These are phyloP conservation scores for Alternaria arbusti DNA, from an alignment of 2,329 filamentous ascomycete species.

Conservation along the genomic window DNA sequence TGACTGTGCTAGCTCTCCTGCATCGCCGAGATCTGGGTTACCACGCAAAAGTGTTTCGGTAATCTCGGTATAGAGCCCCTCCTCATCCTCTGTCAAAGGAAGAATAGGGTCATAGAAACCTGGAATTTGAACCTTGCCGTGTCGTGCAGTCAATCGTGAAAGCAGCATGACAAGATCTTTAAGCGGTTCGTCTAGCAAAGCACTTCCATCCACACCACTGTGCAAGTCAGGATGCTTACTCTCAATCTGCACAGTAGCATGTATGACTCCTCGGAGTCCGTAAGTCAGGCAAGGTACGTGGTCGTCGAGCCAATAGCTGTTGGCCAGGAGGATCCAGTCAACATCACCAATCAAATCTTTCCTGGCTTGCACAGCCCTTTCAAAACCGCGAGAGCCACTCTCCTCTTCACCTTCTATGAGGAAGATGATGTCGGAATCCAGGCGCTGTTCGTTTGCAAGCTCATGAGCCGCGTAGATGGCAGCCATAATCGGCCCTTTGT, in stretches of 20 bases:
- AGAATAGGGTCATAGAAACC: conserved; percentile 88
- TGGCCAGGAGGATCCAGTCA: conserved; percentile 93
- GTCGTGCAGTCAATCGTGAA: conserved; percentile 78
- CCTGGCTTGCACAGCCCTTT: conserved; percentile 78
- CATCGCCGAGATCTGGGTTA: conserved; percentile 68
- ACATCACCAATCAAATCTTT: conserved; percentile 87
- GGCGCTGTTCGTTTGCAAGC: conserved; percentile 78
- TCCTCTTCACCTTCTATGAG: conserved; percentile 97
- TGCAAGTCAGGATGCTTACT: conserved; percentile 88
- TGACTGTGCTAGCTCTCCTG: conserved; percentile 77
- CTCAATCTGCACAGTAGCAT: conserved; percentile 87
- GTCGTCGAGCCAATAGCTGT: conserved; percentile 98
- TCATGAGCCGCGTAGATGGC: conserved; percentile 94
- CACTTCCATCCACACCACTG: conserved; percentile 94
- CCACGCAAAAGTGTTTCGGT: conserved; percentile 75
- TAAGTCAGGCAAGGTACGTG: conserved; percentile 95
- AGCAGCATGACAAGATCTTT: conserved; percentile 88
- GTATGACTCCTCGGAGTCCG: conserved; percentile 88
- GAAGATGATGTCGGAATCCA: conserved; percentile 90
- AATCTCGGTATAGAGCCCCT: conserved; percentile 83
- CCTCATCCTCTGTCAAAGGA: conserved; percentile 75
- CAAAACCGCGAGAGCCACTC: conserved; percentile 88
- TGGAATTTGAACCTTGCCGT: conserved; percentile 83
- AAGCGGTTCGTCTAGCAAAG: conserved; percentile 86
- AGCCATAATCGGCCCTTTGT: conserved; percentile 94